phyloP scores from a whole-genome alignment of 2,329 filamentous ascomycete genomes.

The Colletotrichum magnum region DNA sequence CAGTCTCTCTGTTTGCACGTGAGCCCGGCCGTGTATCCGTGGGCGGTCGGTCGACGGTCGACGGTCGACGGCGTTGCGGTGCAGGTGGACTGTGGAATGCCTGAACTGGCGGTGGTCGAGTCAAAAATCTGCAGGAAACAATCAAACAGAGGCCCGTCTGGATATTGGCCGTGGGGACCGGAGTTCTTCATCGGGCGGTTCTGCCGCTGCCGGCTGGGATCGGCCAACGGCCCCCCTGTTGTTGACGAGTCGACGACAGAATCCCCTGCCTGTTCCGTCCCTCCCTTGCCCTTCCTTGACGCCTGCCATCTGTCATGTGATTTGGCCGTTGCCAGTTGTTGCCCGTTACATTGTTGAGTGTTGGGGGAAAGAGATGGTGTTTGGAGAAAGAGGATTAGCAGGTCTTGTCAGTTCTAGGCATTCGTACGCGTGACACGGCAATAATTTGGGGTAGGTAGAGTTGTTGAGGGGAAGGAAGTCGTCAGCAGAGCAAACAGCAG shows the following conservation, averaged over 20 bases:
- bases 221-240: neutral
- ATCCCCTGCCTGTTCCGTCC: neutral
- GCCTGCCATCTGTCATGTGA: too few relatives aligned
- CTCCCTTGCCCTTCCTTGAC: too few relatives aligned
- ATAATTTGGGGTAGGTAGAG: neutral
- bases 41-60: conserved; percentile 1
- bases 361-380: too few relatives aligned
- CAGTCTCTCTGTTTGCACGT: conserved; percentile 17
- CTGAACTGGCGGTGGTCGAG: conserved; percentile 22
- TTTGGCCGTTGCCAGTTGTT: too few relatives aligned
- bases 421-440: too few relatives aligned
- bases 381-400: too few relatives aligned
- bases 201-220: conserved; percentile 9
- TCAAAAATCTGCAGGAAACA: conserved; percentile 29
- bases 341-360: too few relatives aligned
- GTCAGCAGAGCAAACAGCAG: too few relatives aligned
- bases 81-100: conserved; percentile 20
- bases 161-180: conserved; percentile 21
- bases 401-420: too few relatives aligned
- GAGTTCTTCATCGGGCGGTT: conserved; percentile 16
- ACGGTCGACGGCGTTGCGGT: conserved; percentile 2
- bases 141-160: conserved; percentile 15
- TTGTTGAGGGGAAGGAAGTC: conserved; percentile 8
- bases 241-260: too few relatives aligned
- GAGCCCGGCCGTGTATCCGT: conserved; percentile 24